Evolutionary conservation across 495 filamentous ascomycete species (phyloP).

Genomic region (Evansstolkia leycettana): DNA sequence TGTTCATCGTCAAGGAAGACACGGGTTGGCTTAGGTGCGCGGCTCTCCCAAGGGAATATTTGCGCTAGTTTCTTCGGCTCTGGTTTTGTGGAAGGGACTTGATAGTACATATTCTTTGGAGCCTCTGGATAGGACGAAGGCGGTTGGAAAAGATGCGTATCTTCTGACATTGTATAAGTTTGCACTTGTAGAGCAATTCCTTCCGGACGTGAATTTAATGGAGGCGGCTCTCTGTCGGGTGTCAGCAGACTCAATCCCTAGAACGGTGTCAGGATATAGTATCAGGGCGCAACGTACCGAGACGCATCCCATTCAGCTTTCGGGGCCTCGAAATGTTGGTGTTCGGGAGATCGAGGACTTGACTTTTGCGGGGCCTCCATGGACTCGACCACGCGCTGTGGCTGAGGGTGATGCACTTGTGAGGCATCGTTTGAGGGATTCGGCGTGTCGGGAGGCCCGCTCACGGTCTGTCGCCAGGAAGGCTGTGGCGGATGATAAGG

Average conservation of each 20-base stretch:
- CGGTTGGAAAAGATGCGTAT: constrained; percentile 57
- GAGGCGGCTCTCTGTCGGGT: constrained; percentile 54
- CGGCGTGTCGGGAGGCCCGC: neutral
- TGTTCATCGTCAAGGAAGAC: constrained; percentile 52
- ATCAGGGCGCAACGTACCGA: constrained; percentile 40
- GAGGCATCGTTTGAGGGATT: constrained; percentile 1
- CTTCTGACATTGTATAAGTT: constrained; percentile 65
- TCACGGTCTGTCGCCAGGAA: constrained; percentile 3
- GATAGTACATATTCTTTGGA: constrained; percentile 73
- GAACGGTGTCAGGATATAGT: neutral
- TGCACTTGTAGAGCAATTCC: constrained; percentile 60
- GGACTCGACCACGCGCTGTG: constrained; percentile 19
- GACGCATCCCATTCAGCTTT: constrained; percentile 55
- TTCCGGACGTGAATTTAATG: constrained; percentile 61
- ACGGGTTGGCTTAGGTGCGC: constrained; percentile 52
- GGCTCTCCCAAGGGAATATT: constrained; percentile 79
- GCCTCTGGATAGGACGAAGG: constrained; percentile 68
- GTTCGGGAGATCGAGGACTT: constrained; percentile 12
- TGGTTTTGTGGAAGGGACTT: constrained; percentile 52
- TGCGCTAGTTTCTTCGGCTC: constrained; percentile 44
- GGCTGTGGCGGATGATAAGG: constrained; percentile 6
- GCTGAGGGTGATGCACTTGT: constrained; percentile 17
- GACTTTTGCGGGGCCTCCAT: constrained; percentile 23
- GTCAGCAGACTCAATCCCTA: constrained; percentile 14
- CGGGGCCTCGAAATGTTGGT: constrained; percentile 34